Evolutionary conservation across 139 green algal genomes (phyloP).

Genomic region (Chlamydomonas schloesseri): DNA sequence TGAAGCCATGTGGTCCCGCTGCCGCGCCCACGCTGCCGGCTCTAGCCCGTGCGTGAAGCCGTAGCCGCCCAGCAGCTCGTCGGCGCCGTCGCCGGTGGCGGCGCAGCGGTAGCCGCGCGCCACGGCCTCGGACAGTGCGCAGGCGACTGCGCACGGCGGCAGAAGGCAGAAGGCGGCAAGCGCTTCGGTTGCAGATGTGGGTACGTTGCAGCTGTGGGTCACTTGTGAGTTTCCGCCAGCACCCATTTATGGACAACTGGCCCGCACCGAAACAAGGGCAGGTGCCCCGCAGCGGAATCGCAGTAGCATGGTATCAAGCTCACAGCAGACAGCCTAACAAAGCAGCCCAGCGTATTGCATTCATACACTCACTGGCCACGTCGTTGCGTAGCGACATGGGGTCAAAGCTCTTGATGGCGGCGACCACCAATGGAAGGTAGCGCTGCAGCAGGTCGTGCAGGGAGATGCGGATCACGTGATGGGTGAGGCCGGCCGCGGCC

Average conservation of each 20-base stretch:
- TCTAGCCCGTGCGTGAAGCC: slow-evolving; percentile 29
- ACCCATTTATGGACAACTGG: too few relatives aligned
- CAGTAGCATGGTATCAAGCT: too few relatives aligned
- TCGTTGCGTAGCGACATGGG: slow-evolving; percentile 37
- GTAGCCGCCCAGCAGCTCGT: slow-evolving; percentile 62
- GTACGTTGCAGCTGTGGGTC: neutral
- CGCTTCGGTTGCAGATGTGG: neutral
- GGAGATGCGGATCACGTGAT: neutral
- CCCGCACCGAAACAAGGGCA: too few relatives aligned
- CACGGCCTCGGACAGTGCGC: slow-evolving; percentile 45
- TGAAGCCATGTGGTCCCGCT: slow-evolving; percentile 15
- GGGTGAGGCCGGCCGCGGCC: slow-evolving; percentile 6
- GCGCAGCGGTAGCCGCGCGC: slow-evolving; percentile 49
- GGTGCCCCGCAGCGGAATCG: too few relatives aligned
- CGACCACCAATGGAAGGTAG: slow-evolving; percentile 17
- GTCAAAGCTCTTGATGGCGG: slow-evolving; percentile 24
- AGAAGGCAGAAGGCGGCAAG: neutral
- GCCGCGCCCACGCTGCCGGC: neutral
- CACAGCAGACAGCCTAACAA: too few relatives aligned
- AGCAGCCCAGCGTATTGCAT: too few relatives aligned
- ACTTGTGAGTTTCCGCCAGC: too few relatives aligned
- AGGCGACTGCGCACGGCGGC: slow-evolving; percentile 34
- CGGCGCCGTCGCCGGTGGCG: slow-evolving; percentile 53
- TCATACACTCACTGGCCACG: slow-evolving; percentile 14
- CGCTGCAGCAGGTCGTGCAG: slow-evolving; percentile 17